Evolutionary conservation across 2,329 filamentous ascomycete species (phyloP).

Genomic region (Trichoderma semiorbis): DNA sequence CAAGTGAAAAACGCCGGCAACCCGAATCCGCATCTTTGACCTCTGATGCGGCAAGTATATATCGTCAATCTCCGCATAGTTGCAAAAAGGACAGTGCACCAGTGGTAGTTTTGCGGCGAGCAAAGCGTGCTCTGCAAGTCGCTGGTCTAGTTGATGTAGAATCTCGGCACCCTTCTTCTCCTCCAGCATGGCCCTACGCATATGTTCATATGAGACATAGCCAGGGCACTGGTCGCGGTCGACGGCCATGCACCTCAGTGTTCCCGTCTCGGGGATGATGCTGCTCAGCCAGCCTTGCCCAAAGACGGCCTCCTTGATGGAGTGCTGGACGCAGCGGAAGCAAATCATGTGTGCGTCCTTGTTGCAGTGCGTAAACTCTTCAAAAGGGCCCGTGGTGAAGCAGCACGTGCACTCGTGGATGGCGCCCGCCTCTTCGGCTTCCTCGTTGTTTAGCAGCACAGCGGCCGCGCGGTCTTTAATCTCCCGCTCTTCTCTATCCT

Average conservation of each 20-base stretch:
- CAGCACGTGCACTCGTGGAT: slow-evolving; percentile 75
- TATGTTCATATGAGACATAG: slow-evolving; percentile 65
- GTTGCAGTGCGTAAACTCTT: slow-evolving; percentile 71
- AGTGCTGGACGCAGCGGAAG: slow-evolving; percentile 76
- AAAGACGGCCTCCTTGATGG: slow-evolving; percentile 83
- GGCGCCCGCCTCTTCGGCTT: slow-evolving; percentile 55
- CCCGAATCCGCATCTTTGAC: slow-evolving; percentile 54
- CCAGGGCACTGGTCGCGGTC: slow-evolving; percentile 68
- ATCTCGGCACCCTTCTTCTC: slow-evolving; percentile 69
- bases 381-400: slow-evolving; percentile 67
- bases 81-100: slow-evolving; percentile 84
- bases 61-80: slow-evolving; percentile 84
- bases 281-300: slow-evolving; percentile 87
- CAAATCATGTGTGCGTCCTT: slow-evolving; percentile 69
- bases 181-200: slow-evolving; percentile 68
- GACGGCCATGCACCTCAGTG: slow-evolving; percentile 79
- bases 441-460: slow-evolving; percentile 51
- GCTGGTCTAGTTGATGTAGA: slow-evolving; percentile 71
- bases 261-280: slow-evolving; percentile 68
- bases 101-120: slow-evolving; percentile 70
- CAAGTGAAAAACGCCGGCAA: slow-evolving; percentile 47
- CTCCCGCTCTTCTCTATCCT: slow-evolving; percentile 43
- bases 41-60: slow-evolving; percentile 59
- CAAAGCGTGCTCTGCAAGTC: slow-evolving; percentile 73
- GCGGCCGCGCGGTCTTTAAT: slow-evolving; percentile 53